Evolutionary conservation across 441 rosid genomes (phyloP), one percentile per base, ranked within the genome.

Genomic region (Erodium chrysanthum): DNA sequence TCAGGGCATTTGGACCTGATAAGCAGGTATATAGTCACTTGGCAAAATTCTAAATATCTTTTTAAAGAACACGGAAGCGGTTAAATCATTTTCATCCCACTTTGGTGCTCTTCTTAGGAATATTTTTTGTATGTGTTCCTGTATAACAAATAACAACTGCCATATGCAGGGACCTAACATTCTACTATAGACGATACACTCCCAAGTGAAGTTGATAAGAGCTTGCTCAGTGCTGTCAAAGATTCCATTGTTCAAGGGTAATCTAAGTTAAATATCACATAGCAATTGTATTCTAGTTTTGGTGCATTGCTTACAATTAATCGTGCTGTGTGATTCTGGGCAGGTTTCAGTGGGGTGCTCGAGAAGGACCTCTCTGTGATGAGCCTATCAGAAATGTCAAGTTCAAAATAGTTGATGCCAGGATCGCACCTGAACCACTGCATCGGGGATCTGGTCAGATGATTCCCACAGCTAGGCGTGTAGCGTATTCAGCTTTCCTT

Each of bases 1-100:
- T 93, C 72, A 91, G 98, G 97, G 93, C 97, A 21, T 93, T 93
- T 78, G 98, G 98, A 64, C 98, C 96, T 74, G 98, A 93, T 76
- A 93, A 86, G 80, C 97, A 91, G 97, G 98, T 90, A 73, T 27
- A 15, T 72, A 23, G 23, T 1, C 71, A 35, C 46, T 65, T 50
- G 8, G 17, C 7, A 50, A 14, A 17, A 6, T 50, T 15, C 21
- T 18, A 50, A 14, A 50, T 15, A 50, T 40, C 46, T 9, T 40
- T 9, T 40, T 7, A 40, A 7, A 40, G 46, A 40, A 2, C 46
- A 40, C 11, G 2, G 1, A 9, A 40, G 46, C 9, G 52, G 15
- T 46, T 11, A 0, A 14, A 46, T 46, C 15, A 46, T 11, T 9
- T 11, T 46, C 52, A 3, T 12, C 14, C 18, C 6, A n/a, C 52